Evolutionary conservation across 2,329 filamentous ascomycete genomes (phyloP).

Genomic region (Alternaria brassicae): DNA sequence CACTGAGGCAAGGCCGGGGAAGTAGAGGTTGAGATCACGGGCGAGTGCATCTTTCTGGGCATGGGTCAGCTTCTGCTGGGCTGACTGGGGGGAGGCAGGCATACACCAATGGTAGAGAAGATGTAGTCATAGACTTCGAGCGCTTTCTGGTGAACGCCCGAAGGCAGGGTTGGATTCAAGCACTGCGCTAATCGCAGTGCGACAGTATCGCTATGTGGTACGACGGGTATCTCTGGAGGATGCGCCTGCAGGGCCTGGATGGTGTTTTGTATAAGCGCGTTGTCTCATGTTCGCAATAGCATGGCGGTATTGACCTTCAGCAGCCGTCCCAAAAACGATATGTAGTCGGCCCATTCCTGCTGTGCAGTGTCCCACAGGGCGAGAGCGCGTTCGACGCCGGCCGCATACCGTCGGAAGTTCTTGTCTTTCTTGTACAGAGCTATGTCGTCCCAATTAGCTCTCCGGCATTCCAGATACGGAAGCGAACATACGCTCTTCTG

Average conservation of each 20-base stretch:
- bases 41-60: conserved; percentile 73
- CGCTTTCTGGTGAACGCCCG: conserved; percentile 96
- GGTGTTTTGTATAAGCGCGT: conserved; percentile 33
- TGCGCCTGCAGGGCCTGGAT: conserved; percentile 84
- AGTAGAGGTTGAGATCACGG: conserved; percentile 82
- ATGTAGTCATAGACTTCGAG: conserved; percentile 92
- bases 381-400: conserved; percentile 84
- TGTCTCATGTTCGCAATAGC: conserved; percentile 15
- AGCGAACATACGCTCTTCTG: conserved; percentile 73
- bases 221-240: conserved; percentile 71
- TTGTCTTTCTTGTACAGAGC: conserved; percentile 68
- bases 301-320: conserved; percentile 71
- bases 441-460: conserved; percentile 49
- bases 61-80: conserved; percentile 32
- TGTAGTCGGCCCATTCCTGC: conserved; percentile 99
- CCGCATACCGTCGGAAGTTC: conserved; percentile 84
- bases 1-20: conserved; percentile 87
- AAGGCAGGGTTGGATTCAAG: conserved; percentile 88
- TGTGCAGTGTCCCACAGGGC: conserved; percentile 89
- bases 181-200: conserved; percentile 95
- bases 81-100: conserved; percentile 23
- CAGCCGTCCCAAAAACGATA: conserved; percentile 90
- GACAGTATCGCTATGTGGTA: conserved; percentile 83
- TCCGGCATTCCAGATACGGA: neutral
- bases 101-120: conserved; percentile 81